Evolutionary conservation across 2,329 filamentous ascomycete genomes (phyloP).

Genomic region (Elsinoe fawcettii): DNA sequence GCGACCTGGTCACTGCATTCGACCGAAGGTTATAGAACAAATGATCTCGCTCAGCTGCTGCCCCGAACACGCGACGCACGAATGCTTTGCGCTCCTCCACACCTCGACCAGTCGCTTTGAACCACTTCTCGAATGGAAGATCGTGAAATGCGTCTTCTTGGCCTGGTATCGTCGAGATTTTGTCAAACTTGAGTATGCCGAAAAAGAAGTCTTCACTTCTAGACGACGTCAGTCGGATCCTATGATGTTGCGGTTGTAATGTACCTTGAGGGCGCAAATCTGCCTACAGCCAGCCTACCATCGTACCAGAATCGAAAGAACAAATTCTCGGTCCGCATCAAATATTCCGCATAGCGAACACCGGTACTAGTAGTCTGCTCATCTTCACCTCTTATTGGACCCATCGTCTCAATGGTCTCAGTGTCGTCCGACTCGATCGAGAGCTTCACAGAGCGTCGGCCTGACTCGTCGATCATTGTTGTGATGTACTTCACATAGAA

Average conservation of each 20-base stretch:
- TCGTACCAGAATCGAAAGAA: conserved; percentile 7
- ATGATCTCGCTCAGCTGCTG: neutral
- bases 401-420: too few species aligned
- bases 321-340: neutral
- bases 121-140: neutral
- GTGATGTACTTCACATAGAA: too few species aligned
- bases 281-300: neutral
- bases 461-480: too few species aligned
- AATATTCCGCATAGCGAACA: neutral
- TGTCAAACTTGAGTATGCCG: neutral
- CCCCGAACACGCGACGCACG: neutral
- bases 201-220: neutral
- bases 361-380: neutral
- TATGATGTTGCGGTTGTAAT: neutral
- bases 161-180: too few species aligned
- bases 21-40: neutral
- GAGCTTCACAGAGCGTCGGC: too few species aligned
- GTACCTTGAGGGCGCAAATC: neutral
- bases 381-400: neutral
- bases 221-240: neutral
- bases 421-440: too few species aligned
- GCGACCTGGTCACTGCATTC: too few species aligned
- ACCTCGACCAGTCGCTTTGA: neutral
- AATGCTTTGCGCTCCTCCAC: neutral
- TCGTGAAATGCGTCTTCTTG: neutral